These are phyloP conservation scores for Pseudocercospora ulei DNA, from an alignment of 2,329 filamentous ascomycete genomes.

Conservation along the genomic window DNA sequence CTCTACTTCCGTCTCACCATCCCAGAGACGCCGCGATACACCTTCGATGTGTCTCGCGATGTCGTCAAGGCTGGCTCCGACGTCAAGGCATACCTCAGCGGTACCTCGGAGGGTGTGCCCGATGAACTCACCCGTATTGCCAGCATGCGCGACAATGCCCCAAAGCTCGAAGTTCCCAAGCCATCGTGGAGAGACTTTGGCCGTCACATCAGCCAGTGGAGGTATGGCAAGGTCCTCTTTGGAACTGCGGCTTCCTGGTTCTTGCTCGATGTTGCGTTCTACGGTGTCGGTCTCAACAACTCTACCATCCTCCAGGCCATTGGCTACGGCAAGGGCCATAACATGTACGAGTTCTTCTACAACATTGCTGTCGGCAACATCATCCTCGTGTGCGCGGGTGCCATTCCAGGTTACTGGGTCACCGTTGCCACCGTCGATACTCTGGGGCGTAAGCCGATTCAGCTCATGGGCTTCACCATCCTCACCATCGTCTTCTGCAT, in stretches of 20 bases:
- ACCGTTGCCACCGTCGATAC: constrained; percentile 65
- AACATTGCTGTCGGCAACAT: constrained; percentile 70
- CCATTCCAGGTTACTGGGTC: constrained; percentile 74
- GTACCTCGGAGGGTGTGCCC: constrained; percentile 52
- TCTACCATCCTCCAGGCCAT: constrained; percentile 61
- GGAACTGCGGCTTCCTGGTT: constrained; percentile 84
- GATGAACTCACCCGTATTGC: constrained; percentile 58
- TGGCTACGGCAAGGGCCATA: constrained; percentile 55
- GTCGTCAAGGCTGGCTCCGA: constrained; percentile 64
- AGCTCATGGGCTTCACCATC: constrained; percentile 48
- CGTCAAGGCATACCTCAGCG: constrained; percentile 62
- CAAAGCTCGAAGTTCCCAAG: constrained; percentile 55
- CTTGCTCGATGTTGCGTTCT: constrained; percentile 56
- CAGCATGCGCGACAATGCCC: constrained; percentile 46
- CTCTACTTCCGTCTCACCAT: constrained; percentile 82
- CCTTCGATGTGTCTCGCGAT: constrained; percentile 69
- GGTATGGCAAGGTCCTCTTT: constrained; percentile 61
- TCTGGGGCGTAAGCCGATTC: constrained; percentile 67
- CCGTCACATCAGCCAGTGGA: constrained; percentile 59
- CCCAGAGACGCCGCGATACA: constrained; percentile 79
- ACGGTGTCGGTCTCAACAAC: constrained; percentile 62
- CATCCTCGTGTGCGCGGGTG: constrained; percentile 66
- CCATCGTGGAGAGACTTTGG: constrained; percentile 64
- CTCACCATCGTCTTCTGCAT: constrained; percentile 44
- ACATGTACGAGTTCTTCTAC: constrained; percentile 59